A percentile compares a stretch with the other conserved stretches of the same genome.
phyloP scores from a whole-genome alignment of 441 rosid genomes.

The Kokia cookei region DNA sequence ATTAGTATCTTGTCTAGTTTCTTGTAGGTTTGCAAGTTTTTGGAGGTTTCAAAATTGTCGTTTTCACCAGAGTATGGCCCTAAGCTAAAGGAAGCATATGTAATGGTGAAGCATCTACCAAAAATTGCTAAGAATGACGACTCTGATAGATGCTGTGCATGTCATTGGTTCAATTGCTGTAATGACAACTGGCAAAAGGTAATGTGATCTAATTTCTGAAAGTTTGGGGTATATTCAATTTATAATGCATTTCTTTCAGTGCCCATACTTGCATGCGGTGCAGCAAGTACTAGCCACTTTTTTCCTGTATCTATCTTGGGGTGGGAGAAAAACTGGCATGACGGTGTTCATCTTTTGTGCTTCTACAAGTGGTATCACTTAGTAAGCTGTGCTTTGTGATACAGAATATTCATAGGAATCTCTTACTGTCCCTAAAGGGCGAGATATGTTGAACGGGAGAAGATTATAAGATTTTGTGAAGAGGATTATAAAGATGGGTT shows the following conservation, averaged over 20 bases:
- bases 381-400: not conserved
- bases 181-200: constrained; percentile 99
- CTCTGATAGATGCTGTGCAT: constrained; percentile 62
- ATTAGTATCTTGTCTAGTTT: constrained; percentile 15
- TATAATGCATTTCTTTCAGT: not conserved
- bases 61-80: constrained; percentile 96
- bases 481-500: not conserved
- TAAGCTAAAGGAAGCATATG: constrained; percentile 91
- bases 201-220: constrained; percentile 26
- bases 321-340: not conserved
- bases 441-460: not conserved
- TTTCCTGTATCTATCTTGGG: not conserved
- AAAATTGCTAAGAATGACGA: constrained; percentile 53
- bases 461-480: not conserved
- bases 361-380: not conserved
- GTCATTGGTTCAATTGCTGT: constrained; percentile 81
- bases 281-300: not conserved
- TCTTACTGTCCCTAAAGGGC: not conserved
- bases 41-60: constrained; percentile 96
- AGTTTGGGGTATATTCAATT: not conserved
- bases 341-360: not conserved
- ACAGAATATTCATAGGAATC: not conserved
- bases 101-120: constrained; percentile 93
- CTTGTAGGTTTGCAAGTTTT: constrained; percentile 91
- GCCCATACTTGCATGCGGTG: not conserved